Evolutionary conservation across 805 yeast genomes (phyloP), one percentile per base, ranked within the genome.

Genomic region (Yarrowia sp.): DNA sequence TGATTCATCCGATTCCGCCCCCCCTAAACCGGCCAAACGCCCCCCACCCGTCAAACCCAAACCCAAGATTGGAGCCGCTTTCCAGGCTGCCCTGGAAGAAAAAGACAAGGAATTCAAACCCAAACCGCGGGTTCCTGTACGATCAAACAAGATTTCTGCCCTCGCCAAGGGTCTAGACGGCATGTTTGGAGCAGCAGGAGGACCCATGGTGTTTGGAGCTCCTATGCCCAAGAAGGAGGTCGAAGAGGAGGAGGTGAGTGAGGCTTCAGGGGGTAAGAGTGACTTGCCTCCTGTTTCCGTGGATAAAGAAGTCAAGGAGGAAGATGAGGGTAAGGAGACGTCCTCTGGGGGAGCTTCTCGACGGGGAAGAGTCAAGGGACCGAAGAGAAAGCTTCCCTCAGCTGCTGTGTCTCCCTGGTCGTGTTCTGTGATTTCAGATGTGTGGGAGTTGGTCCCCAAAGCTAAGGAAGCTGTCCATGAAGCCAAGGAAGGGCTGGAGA

Each of bases 331-430:
- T 9, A 32, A 56, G 63, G 63, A 56, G 10, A 11, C 4, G 12
- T 3, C n/a, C 5, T 50, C 45, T 35, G 35, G 48, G 8, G 52
- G 35, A 5, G 52, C 38, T 5, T 36, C 55, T 32, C 35, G 67
- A 63, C 19, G 67, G 15, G 67, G 67, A 22, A 19, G 67, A n/a
- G 67, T 49, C 36, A 63, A 63, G 67, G 67, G 67, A 2, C 67
- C 67, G 12, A 48, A 63, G 40, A 15, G 67, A 48, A 46, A 49
- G 26, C 67, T 63, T 11, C 67, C 67, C 4, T 22, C 58, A 5
- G 11, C 67, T 5, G 67, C 67, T 5, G 56, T 63, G 10, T 63
- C 56, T 38, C 67, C 67, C 11, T 63, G 67, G 67, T 22, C 43
- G 1, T 22, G 16, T 5, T 48, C 56, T 2, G 67, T 49, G 16